A percentile compares a stretch with the other conserved stretches of the same genome.
These are phyloP conservation scores for Wickerhamiella spandovensis DNA, from an alignment of 805 yeast species.

Conservation along the genomic window DNA sequence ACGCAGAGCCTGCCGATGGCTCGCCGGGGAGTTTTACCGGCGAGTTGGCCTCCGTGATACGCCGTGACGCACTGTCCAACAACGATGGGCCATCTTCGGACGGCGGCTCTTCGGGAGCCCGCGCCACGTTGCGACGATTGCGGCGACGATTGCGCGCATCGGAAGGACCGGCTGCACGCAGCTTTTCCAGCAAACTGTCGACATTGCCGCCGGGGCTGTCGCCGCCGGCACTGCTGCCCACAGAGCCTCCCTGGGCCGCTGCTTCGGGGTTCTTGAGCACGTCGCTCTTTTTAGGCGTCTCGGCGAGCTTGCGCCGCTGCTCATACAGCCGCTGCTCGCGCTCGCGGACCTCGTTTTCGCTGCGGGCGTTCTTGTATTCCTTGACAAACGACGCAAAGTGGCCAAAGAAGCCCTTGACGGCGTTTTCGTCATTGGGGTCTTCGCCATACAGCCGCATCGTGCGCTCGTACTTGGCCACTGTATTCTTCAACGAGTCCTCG, in stretches of 20 bases:
- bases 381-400: constrained; percentile 68
- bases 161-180: constrained; percentile 73
- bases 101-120: constrained; percentile 1
- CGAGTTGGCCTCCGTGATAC: constrained; percentile 1
- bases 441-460: constrained; percentile 87
- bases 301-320: constrained; percentile 52
- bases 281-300: constrained; percentile 30
- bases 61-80: not conserved
- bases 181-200: constrained; percentile 75
- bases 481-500: constrained; percentile 46
- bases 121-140: not conserved
- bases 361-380: constrained; percentile 68
- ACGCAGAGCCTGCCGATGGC: not conserved
- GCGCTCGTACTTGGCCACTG: constrained; percentile 50
- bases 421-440: constrained; percentile 53
- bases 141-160: not conserved
- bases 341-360: constrained; percentile 67
- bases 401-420: constrained; percentile 57
- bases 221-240: constrained; percentile 17
- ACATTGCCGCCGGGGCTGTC: constrained; percentile 44
- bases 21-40: not conserved
- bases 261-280: constrained; percentile 14
- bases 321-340: constrained; percentile 70
- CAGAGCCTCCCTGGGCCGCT: constrained; percentile 6
- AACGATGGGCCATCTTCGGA: not conserved